Evolutionary conservation across 2,329 filamentous ascomycete genomes (phyloP).

Genomic region (Talaromyces sp.): DNA sequence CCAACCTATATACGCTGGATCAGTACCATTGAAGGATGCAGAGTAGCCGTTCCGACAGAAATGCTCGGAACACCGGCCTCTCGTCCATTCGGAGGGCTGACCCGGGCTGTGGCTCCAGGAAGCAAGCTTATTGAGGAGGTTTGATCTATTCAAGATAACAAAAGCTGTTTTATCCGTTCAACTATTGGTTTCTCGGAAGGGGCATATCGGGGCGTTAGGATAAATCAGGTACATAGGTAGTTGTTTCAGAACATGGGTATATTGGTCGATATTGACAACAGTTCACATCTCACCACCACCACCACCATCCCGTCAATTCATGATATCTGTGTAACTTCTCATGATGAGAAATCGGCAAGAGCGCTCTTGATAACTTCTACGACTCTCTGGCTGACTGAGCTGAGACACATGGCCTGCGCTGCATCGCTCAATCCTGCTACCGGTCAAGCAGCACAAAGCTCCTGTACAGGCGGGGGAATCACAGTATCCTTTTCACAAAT

Average conservation of each 20-base stretch:
- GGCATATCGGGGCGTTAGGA: background rate
- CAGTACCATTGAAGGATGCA: slow-evolving; percentile 42
- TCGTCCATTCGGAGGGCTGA: slow-evolving; percentile 36
- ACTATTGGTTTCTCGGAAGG: background rate
- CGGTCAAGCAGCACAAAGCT: slow-evolving; percentile 14
- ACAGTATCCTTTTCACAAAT: slow-evolving; percentile 6
- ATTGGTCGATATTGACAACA: background rate
- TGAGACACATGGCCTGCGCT: slow-evolving; percentile 13
- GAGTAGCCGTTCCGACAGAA: slow-evolving; percentile 47
- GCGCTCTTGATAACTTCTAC: slow-evolving; percentile 15
- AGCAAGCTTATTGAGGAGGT: slow-evolving; percentile 21
- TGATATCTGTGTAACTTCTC: background rate
- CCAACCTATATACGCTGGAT: slow-evolving; percentile 49
- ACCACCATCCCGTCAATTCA: background rate
- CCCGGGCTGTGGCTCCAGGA: background rate
- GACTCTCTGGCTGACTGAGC: slow-evolving; percentile 17
- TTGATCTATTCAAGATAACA: background rate
- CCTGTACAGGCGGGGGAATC: slow-evolving; percentile 7
- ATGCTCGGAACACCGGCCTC: slow-evolving; percentile 48
- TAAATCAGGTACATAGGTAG: slow-evolving; percentile 5
- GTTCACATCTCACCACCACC: background rate
- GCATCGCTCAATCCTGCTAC: slow-evolving; percentile 13
- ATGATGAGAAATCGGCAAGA: background rate
- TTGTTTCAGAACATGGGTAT: background rate
- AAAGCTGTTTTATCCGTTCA: background rate